Base-by-base conservation (phyloP, 768 basidiomycete species). In the Boletus rufocinnamomeus region DNA sequence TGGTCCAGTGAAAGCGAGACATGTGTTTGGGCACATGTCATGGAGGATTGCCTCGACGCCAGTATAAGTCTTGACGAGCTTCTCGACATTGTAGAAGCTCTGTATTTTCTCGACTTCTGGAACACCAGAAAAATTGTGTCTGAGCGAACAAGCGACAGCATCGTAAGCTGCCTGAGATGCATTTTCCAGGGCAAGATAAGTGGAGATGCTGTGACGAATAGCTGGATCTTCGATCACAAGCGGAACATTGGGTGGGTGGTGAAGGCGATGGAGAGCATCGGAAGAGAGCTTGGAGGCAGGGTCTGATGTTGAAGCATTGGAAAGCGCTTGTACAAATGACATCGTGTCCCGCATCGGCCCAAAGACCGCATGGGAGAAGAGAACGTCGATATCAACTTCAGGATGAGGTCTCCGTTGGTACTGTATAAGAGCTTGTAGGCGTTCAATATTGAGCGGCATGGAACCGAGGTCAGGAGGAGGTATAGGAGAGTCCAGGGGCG, bases 1-100 rank as follows among this genome's bases (percentile, higher is more conserved):
- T 0, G 76, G 77, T 0, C 80, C 77, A 0, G 75, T 78, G 52
- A 69, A 82, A 0, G 74, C 76, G 21, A 72, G 34, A 57, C 81
- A 82, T 0, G 72, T 70, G 8, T 79, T 72, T 0, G 69, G 58
- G 43, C 80, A 83, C 78, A 82, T 82, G 55, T 81, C 71, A 7
- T 72, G 51, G 0, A 50, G 10, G 1, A 81, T 49, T 0, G 75
- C 57, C 11, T 71, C 58, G 9, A 83, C 64, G 0, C 81, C 76
- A 1, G 58, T 60, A 19, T 54, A 14, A 0, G 4, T 52, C 0
- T 19, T 3, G 11, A 59, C 46, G 17, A 61, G 53, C 7, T 44
- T 60, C 9, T 68, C 30, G 1, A 65, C 57, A 1, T n/a, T 6
- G 28, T 56, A 16, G 32, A 66, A 66, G 16, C 13, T 25, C 5